Evolutionary conservation across 1,284 basidiomycete species (phyloP), one percentile per base, ranked within the genome.

Genomic region (Irpex sp.): DNA sequence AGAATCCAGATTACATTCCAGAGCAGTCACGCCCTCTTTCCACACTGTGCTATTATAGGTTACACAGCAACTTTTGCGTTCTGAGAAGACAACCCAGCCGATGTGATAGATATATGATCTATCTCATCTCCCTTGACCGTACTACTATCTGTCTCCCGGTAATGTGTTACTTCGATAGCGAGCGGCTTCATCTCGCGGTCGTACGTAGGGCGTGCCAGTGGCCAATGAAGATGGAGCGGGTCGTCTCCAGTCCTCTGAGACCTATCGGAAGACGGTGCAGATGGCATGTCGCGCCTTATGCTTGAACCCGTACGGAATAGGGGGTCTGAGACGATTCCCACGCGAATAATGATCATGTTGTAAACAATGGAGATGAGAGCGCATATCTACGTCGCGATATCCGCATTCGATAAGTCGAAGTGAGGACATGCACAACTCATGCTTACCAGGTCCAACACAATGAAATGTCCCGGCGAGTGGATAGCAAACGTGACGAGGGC

Each of bases 361-460:
- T 76, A 78, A 7, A 77, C 76, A 18, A 80, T 81, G 1, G 79
- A 80, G 59, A 81, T 81, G 71, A 81, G 77, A 2, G 80, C 77
- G 2, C 73, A 77, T 62, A 79, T 76, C 78, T 78, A 42, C 38
- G 38, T 65, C 22, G 6, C 32, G 5, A 54, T 2, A 54, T 54
- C 6, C 20, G 49, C 15, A 54, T 20, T 15, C 18, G n/a, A 54
- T 27, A 27, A 27, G 27, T 27, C 27, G 27, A 27, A 27, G 27
- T 27, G 27, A 2, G 27, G 27, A 27, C 2, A 27, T 27, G 27
- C 27, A 54, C 49, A 54, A n/a, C 6, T 18, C 20, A n/a, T 9
- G 70, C 77, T 65, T 56, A 81, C 82, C 73, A 82, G 75, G 73
- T 83, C 82, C 13, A 82, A 74, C 10, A 82, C 45, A 44, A 83